Evolutionary conservation across 148 eudicot species (phyloP).

Genomic region (Rhododendron ferrugineum): DNA sequence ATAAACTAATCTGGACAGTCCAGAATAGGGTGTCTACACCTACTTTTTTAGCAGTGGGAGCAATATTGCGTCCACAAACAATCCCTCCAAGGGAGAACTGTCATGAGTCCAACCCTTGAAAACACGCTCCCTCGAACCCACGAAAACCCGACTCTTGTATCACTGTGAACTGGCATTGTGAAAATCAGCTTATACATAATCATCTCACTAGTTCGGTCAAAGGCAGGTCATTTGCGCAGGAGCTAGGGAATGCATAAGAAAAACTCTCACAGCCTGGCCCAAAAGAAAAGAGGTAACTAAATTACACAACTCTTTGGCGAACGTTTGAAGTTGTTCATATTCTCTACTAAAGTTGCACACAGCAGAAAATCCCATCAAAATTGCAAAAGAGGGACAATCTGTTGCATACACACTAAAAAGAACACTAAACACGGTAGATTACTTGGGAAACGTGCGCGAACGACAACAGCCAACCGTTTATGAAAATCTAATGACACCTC

Average conservation of each 20-base stretch:
- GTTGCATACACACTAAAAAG: background rate
- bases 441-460: background rate
- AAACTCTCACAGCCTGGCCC: background rate
- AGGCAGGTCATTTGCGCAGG: background rate
- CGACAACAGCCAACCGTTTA: background rate
- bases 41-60: background rate
- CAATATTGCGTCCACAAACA: background rate
- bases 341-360: background rate
- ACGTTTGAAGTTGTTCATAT: background rate
- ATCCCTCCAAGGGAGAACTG: background rate
- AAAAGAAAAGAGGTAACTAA: background rate
- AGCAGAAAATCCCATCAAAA: background rate
- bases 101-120: background rate
- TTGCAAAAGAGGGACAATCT: background rate
- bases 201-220: background rate
- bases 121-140: no score
- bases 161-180: background rate
- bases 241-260: background rate
- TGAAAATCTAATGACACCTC: background rate
- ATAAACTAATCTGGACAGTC: no score
- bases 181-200: background rate
- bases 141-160: background rate
- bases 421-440: background rate
- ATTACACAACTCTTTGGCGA: background rate
- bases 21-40: no score